phyloP scores from a whole-genome alignment of 805 yeast species.

The Candida parachauliodes region DNA sequence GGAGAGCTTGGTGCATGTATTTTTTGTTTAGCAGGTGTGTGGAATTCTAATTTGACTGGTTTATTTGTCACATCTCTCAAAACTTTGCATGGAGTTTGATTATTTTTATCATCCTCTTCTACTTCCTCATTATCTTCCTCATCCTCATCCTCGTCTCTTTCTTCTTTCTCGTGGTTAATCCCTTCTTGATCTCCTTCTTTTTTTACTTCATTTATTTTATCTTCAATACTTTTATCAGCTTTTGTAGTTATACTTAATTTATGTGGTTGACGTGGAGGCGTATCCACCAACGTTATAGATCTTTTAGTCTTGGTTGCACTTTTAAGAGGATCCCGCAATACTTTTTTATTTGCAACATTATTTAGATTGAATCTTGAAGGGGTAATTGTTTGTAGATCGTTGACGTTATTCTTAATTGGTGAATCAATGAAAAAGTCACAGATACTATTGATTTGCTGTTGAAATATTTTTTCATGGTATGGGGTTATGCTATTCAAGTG shows the following conservation, averaged over 20 bases:
- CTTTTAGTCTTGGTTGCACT: constrained; percentile 31
- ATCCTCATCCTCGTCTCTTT: constrained; percentile 12
- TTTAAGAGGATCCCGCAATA: constrained; percentile 23
- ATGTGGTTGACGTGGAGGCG: constrained; percentile 35
- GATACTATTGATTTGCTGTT: constrained; percentile 15
- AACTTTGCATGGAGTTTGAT: constrained; percentile 32
- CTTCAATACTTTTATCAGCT: constrained; percentile 12
- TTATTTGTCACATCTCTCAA: constrained; percentile 24
- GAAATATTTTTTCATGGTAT: constrained; percentile 39
- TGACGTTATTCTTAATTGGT: constrained; percentile 21
- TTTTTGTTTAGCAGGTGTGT: constrained; percentile 34
- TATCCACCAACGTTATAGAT: constrained; percentile 33
- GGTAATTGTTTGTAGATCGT: constrained; percentile 26
- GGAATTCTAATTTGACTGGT: constrained; percentile 15
- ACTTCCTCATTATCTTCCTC: constrained; percentile 16
- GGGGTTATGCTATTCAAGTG: constrained; percentile 37
- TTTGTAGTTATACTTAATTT: constrained; percentile 21
- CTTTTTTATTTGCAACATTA: constrained; percentile 9
- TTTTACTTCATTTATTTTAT: constrained; percentile 13
- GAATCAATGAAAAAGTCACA: constrained; percentile 43
- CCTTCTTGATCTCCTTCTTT: constrained; percentile 16
- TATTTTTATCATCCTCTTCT: constrained; percentile 8
- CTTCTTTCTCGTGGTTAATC: constrained; percentile 7
- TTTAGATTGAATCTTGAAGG: constrained; percentile 30
- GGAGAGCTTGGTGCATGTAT: constrained; percentile 34